Base-by-base conservation (phyloP, 148 eudicot genomes). In the Pouteria glomerata region DNA sequence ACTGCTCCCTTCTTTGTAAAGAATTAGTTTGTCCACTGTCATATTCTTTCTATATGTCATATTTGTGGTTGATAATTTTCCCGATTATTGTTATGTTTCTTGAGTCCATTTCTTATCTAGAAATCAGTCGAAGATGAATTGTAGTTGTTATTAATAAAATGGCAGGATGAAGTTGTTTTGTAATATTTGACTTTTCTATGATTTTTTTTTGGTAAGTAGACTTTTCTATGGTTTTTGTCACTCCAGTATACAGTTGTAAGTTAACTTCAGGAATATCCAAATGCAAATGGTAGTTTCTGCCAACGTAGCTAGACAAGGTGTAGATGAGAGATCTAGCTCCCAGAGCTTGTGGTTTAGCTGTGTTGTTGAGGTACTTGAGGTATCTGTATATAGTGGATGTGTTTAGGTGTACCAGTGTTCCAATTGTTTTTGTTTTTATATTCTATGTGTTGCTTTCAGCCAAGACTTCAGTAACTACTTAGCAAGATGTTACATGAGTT, bases 1-100 rank as follows among this genome's bases (percentile, higher is more conserved):
- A 45, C n/a, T 51, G 3, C 44, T 62, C 69, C 29, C 37, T 69
- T n/a, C 50, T 61, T 21, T 75, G 34, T 72, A 41, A 5, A 29
- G 6, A 12, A 44, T 3, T 24, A n/a, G 27, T 39, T 35, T 56
- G 1, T 42, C 34, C 16, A 18, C 2, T 6, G 16, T 31, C 16
- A 37, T 37, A 35, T 33, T 27, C 31, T 57, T 63, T 71, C 18
- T 24, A 33, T 6, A 19, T 34, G 8, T 30, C 35, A 27, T 14
- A 15, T 10, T 57, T 21, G 24, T 45, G 24, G 37, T 53, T 16
- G 27, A 26, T 48, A 34, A 35, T 6, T 55, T 27, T 7, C 6
- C 47, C 23, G 13, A 34, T 33, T 63, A 41, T 53, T 18, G 15
- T 57, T 70, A 33, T 55, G 30, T 23, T 73, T 63, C 6, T 53